Percentiles rank a stretch among this genome's conserved stretches.
phyloP scores from a whole-genome alignment of 768 basidiomycete species.

The Peribolospora baueri region DNA sequence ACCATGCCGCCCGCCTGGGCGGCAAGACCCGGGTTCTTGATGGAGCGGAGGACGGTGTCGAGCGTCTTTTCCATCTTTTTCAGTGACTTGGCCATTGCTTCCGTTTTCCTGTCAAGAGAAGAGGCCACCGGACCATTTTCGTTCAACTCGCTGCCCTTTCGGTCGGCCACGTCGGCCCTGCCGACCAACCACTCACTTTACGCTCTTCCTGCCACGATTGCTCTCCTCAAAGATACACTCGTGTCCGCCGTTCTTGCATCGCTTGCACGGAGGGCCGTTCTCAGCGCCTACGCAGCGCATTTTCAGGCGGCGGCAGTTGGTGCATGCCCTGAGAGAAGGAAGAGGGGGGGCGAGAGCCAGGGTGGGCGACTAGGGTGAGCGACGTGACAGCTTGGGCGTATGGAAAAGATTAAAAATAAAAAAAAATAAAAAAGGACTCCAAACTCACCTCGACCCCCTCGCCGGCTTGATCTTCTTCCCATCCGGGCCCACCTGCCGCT shows the following conservation, averaged over 20 bases:
- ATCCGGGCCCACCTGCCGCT: too few species aligned
- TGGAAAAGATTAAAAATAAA: too few species aligned
- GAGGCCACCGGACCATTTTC: too few species aligned
- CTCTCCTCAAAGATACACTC: conserved; percentile 95
- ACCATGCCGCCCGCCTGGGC: conserved; percentile 46
- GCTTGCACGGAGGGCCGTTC: conserved; percentile 69
- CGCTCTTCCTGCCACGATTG: conserved; percentile 53
- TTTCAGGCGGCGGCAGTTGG: conserved; percentile 1
- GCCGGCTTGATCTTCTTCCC: too few species aligned
- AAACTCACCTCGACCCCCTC: too few species aligned
- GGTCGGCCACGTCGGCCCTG: too few species aligned
- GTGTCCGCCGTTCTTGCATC: conserved; percentile 32
- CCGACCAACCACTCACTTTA: conserved; percentile 32
- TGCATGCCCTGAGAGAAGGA: too few species aligned
- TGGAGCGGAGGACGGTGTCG: conserved; percentile 71
- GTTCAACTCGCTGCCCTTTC: too few species aligned
- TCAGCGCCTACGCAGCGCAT: conserved; percentile 30
- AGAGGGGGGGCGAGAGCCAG: too few species aligned
- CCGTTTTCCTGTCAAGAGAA: conserved; percentile 5
- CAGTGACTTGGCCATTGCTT: conserved; percentile 27
- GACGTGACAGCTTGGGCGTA: too few species aligned
- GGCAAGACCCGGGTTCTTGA: conserved; percentile 44
- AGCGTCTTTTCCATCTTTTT: conserved; percentile 78
- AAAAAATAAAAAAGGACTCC: too few species aligned
- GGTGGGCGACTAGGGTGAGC: too few species aligned